Percentiles rank a stretch among this genome's conserved stretches.
These are phyloP conservation scores for Tuctoria greenei DNA, from an alignment of 176 grass and related monocot genomes.

Conservation along the genomic window DNA sequence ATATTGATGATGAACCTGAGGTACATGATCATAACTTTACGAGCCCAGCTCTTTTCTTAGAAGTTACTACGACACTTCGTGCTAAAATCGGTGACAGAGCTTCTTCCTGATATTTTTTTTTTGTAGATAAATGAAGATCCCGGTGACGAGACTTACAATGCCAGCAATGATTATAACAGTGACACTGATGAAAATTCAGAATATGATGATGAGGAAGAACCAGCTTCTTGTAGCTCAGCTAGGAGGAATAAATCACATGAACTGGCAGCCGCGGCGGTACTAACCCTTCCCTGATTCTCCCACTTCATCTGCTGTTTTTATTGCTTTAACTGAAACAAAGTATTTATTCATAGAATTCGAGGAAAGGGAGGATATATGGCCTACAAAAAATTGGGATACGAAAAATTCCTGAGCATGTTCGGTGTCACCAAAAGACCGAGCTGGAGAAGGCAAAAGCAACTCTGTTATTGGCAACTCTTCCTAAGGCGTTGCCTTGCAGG, in stretches of 20 bases:
- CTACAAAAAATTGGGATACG: constrained; percentile 77
- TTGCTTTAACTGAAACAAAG: constrained; percentile 32
- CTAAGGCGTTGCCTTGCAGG: constrained; percentile 89
- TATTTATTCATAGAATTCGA: constrained; percentile 55
- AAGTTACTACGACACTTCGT: background rate
- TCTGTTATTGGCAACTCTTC: constrained; percentile 81
- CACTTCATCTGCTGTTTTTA: constrained; percentile 8
- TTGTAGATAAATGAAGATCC: constrained; percentile 54
- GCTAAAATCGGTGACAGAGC: background rate
- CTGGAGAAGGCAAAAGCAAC: constrained; percentile 91
- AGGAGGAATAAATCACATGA: constrained; percentile 45
- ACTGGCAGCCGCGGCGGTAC: constrained; percentile 79
- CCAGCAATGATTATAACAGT: constrained; percentile 47
- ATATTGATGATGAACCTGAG: constrained; percentile 67
- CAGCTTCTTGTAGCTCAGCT: constrained; percentile 24
- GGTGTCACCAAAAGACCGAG: constrained; percentile 66
- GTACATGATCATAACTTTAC: constrained; percentile 35
- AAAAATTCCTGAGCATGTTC: constrained; percentile 74
- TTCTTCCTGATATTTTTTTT: constrained; percentile 15
- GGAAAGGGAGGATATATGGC: constrained; percentile 78
- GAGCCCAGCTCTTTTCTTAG: background rate
- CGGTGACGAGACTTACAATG: constrained; percentile 54
- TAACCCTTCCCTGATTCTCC: background rate
- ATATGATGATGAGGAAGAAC: constrained; percentile 61
- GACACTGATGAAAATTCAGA: constrained; percentile 69